Base-by-base conservation (phyloP, 495 filamentous ascomycete species). In the Penicillium riverlandense region DNA sequence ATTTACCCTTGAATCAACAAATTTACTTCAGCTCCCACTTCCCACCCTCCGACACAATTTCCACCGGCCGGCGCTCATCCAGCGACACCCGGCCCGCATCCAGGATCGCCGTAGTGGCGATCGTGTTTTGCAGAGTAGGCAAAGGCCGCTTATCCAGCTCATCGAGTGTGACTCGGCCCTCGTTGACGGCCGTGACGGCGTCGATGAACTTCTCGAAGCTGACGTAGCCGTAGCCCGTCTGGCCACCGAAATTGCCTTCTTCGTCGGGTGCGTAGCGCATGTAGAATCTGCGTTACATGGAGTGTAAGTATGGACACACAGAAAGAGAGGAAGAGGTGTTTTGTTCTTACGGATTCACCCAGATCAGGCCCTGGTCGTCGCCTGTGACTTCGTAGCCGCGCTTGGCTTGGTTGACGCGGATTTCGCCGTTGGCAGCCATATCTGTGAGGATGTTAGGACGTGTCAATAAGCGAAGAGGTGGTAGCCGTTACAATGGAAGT, bases 171-270 rank as follows among this genome's bases (percentile, higher is more conserved):
- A 82, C 73, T 11, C 72, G 70, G 9, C 83, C 80, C 46, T 84
- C 78, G 48, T 92, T 91, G 39, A 96, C 70, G 0, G 80, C 78
- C 8, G 79, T 82, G 52, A 88, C 88, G 4, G 85, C 88, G 59
- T 95, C 88, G 11, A 96, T 83, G 61, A 96, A 96, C 63, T 96
- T 96, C 72, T 96, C 90, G 58, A 96, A 91, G 43, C 82, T 88
- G 48, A 96, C 79, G 59, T 96, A 96, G 11, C 90, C 88, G 57
- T 96, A 96, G 1, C 90, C 90, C 7, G 80, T 85, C 62, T 96
- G 90, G 14, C 90, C 90, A 30, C 76, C 78, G 58, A 96, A 96
- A 66, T 95, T 95, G 12, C 90, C 90, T 61, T 95, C 87, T 61
- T 96, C 90, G 51, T 95, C 90, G 11, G 90, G 90, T 10, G 90